Base-by-base conservation (phyloP, 202 grass and related monocot species). In the Setaria italica region DNA sequence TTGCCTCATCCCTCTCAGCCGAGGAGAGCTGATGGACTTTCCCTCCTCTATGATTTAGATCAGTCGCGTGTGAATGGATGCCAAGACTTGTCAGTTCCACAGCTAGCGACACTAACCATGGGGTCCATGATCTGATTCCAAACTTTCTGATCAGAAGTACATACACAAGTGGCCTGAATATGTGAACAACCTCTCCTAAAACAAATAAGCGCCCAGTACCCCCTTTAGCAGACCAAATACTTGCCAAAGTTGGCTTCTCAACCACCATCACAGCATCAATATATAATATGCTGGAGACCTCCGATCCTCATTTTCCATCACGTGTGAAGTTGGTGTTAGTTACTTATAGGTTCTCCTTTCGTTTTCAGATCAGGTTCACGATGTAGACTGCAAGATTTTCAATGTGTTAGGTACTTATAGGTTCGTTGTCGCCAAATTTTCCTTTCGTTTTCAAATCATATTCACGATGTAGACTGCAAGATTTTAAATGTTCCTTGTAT, bases 121-220 rank as follows among this genome's bases (percentile, higher is more conserved):
- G 93, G 51, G 88, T 92, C 97, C 97, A 99, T 17, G 97, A 96
- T 91, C 45, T 94, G 74, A 92, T 99, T 62, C 97, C 97, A 81
- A 88, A 99, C 85, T 89, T 99, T 82, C 90, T 95, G 43, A 99
- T 94, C 70, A 99, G 58, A 54, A 99, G 85, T 35, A 99, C 97
- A 29, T 99, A 99, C 25, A 94, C 69, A 53, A 99, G 85, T 66
- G 97, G 97, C 81, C 97, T 90, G 72, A 99, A 91, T 77, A 96
- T 84, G 79, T 85, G 93, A 72, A 94, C 85, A 25, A 85, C 88
- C 86, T 99, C 97, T 73, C 97, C 92, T 48, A 92, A 70, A 54
- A 99, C 72, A 76, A 91, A 96, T 83, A 96, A 85, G 39, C 88
- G 88, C 80, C 90, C 91, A 70, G 85, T 89, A 77, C 76, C 35